Percentiles rank a stretch among this genome's conserved stretches.
Evolutionary conservation across 768 basidiomycete genomes (phyloP).

Genomic region (Auriscalpium vulgare): DNA sequence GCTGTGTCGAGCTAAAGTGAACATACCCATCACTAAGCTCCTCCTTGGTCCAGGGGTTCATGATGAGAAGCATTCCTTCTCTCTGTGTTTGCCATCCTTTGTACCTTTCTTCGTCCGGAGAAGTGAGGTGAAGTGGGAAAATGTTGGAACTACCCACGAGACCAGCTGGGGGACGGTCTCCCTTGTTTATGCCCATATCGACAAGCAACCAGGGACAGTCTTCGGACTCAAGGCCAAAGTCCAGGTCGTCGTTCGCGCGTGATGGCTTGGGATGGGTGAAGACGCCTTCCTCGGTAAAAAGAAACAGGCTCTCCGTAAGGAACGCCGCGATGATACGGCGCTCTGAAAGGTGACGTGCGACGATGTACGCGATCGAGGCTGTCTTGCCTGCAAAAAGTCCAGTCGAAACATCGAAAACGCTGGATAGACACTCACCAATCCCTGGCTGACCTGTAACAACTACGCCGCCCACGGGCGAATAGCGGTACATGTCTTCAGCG

Average conservation of each 20-base stretch:
- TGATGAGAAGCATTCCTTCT: background rate
- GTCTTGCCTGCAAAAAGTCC: background rate
- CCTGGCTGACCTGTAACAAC: background rate
- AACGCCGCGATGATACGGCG: background rate
- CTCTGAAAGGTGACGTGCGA: background rate
- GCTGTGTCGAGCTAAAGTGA: background rate
- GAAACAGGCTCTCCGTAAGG: background rate
- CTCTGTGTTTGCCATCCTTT: background rate
- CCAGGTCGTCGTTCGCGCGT: background rate
- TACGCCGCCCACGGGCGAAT: background rate
- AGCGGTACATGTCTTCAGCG: background rate
- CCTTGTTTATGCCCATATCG: background rate
- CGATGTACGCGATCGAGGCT: background rate
- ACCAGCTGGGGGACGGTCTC: background rate
- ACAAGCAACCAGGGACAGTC: background rate
- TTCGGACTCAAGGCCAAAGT: background rate
- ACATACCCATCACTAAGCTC: background rate
- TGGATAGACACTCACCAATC: background rate
- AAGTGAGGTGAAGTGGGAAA: background rate
- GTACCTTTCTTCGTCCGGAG: background rate
- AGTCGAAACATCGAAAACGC: too few species aligned
- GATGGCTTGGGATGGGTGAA: background rate
- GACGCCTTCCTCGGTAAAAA: background rate
- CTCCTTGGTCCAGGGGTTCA: background rate
- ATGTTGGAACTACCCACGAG: background rate